Evolutionary conservation across 257 asterid species (phyloP), one percentile per base, ranked within the genome.

Genomic region (Primulina eburnea): DNA sequence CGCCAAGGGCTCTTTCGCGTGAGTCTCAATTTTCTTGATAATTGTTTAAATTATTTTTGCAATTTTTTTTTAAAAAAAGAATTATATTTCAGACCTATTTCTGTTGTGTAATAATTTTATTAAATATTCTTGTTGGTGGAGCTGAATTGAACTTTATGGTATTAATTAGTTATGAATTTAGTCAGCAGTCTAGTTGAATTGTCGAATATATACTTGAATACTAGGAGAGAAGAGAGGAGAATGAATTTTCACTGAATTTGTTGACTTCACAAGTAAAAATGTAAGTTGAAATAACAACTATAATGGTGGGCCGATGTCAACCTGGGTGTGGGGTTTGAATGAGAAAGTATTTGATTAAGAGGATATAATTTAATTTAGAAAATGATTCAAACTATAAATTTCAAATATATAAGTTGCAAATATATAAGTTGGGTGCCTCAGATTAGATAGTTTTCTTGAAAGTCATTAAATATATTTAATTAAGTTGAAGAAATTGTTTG

Each of bases 1-100:
- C 58, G 88, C 93, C 29, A 73, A 83, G 68, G 95, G 89, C 63
- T 85, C 93, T 32, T 90, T 82, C 86, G 86, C 88, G 98, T 92
- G 82, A 90, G 97, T 82, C 73, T 10, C 17, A 68, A 30, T 16
- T 35, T 76, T 55, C 40, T 68, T 53, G 21, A 30, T 26, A 17
- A 63, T 63, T 33, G 6, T 5, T 33, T 32, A 17, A 10, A 34
- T 47, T 11, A 14, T 1, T 33, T 4, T 34, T 2, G 24, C 8
- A 18, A 18, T 30, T 12, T 12, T 5, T 2, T 43, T 2, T 28
- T 1, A 28, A 28, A 28, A 28, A 28, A 28, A 2, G 30, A 28
- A 28, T 28, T 28, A 28, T 28, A 28, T 3, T 28, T 28, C 30
- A 9, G 37, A 68, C 85, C 64, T 66, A 71, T 71, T 28, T 80